Base-by-base conservation (phyloP, 2,329 filamentous ascomycete genomes). In the Xylaria sp. region DNA sequence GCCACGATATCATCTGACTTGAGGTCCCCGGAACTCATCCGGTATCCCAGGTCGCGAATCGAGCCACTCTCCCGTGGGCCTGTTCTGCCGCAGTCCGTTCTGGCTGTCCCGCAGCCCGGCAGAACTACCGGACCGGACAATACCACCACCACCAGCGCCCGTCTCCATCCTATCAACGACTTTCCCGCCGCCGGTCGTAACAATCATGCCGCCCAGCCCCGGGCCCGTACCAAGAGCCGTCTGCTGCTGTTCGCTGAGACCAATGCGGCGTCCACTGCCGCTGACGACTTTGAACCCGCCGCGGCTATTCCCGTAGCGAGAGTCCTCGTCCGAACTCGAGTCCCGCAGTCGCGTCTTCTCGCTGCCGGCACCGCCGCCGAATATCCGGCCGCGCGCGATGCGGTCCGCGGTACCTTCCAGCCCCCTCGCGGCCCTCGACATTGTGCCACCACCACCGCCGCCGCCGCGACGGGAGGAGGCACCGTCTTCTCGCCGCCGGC, bases 71-170 rank as follows among this genome's bases (percentile, higher is more conserved):
- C 54, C 57, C 34, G 73, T 73, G 73, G 75, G 74, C 54, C 72
- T 66, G 65, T 79, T 78, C 73, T 76, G 76, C 18, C 75, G 72
- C 70, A 79, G 51, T n/a, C 76, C 75, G 66, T 78, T 79, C 63
- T 76, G 57, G 57, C 75, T 76, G 41, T 75, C 74, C 68, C 76
- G 73, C 68, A 77, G 34, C 48, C 65, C 65, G 62, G 70, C 73
- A 69, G 51, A 64, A 51, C 69, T 69, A 68, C 57, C 63, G 69
- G 56, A 73, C 71, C 62, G 34, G 41, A n/a, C 41, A n/a, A 7
- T 73, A 60, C 72, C 74, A 70, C 18, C 8, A 48, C 18, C n/a
- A 23, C 46, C 18, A 7, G 18, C n/a, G 20, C 56, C 39, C 9
- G 37, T 37, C 18, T 25, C 41, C 41, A 52, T n/a, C 28, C 15